A percentile compares a stretch with the other conserved stretches of the same genome.
Evolutionary conservation across 805 yeast species (phyloP).

Genomic region (Torulaspora quercuum): DNA sequence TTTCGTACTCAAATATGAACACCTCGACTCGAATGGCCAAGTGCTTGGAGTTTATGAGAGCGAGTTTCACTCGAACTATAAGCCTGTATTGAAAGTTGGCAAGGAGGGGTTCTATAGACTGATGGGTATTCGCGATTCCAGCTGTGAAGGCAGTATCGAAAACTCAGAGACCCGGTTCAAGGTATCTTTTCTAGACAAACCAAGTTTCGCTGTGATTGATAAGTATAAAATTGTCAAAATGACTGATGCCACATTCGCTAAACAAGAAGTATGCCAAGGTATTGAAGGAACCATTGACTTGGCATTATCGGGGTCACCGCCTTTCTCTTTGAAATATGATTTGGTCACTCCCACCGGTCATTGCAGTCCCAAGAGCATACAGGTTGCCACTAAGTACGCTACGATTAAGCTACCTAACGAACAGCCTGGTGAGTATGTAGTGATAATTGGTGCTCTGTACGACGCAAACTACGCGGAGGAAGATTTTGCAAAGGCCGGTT

Average conservation of each 20-base stretch:
- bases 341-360: conserved; percentile 55
- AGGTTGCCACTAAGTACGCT: conserved; percentile 52
- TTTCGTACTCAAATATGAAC: conserved; percentile 40
- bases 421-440: conserved; percentile 59
- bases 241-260: conserved; percentile 30
- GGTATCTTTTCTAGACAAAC: conserved; percentile 46
- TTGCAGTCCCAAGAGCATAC: conserved; percentile 38
- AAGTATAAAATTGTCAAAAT: conserved; percentile 29
- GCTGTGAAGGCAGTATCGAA: conserved; percentile 50
- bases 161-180: conserved; percentile 35
- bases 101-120: conserved; percentile 50
- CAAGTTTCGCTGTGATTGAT: conserved; percentile 41
- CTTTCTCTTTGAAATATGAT: conserved; percentile 69
- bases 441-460: conserved; percentile 56
- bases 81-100: conserved; percentile 38
- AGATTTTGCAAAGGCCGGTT: conserved; percentile 33
- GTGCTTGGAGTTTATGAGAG: conserved; percentile 25
- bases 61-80: conserved; percentile 28
- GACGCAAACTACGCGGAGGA: conserved; percentile 58
- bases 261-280: conserved; percentile 47
- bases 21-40: conserved; percentile 32
- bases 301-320: conserved; percentile 54
- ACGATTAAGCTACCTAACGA: conserved; percentile 44
- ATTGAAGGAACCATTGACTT: conserved; percentile 49
- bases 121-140: conserved; percentile 45